These are phyloP conservation scores for Colletotrichum tofieldiae DNA, from an alignment of 2,329 filamentous ascomycete genomes.

Conservation along the genomic window DNA sequence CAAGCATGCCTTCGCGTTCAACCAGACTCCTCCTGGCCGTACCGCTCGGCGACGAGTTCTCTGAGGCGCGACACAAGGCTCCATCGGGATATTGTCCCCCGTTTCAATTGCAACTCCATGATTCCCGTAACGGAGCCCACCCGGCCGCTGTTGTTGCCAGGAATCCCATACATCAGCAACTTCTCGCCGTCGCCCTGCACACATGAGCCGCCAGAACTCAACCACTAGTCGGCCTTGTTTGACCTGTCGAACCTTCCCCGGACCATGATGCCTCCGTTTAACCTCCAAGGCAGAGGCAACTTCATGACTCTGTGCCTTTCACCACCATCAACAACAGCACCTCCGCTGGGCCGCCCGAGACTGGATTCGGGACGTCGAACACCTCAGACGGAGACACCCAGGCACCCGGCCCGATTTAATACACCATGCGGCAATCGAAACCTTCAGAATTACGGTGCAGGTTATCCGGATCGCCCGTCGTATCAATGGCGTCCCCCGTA, in stretches of 20 bases:
- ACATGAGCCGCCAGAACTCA: constrained; percentile 24
- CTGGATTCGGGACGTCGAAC: constrained; percentile 20
- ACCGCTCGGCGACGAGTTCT: background rate
- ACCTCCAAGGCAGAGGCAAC: constrained; percentile 35
- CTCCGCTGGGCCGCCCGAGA: constrained; percentile 12
- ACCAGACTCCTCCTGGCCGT: background rate
- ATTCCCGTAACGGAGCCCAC: constrained; percentile 26
- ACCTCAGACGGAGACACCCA: constrained; percentile 15
- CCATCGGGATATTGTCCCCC: constrained; percentile 24
- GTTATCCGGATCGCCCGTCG: constrained; percentile 17
- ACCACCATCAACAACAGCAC: constrained; percentile 7
- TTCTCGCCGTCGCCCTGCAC: constrained; percentile 22
- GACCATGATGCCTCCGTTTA: constrained; percentile 28
- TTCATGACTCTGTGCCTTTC: constrained; percentile 23
- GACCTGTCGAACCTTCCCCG: constrained; percentile 20
- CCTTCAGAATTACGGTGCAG: background rate
- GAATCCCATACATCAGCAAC: constrained; percentile 23
- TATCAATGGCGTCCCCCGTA: constrained; percentile 19
- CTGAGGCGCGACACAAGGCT: background rate
- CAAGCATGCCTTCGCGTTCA: background rate
- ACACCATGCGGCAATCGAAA: constrained; percentile 13
- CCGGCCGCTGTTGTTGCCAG: constrained; percentile 8
- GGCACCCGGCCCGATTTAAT: constrained; percentile 22
- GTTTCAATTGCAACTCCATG: constrained; percentile 31
- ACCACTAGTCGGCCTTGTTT: constrained; percentile 22